phyloP scores from a whole-genome alignment of 306 rosid genomes.

The Cicer cuneatum region DNA sequence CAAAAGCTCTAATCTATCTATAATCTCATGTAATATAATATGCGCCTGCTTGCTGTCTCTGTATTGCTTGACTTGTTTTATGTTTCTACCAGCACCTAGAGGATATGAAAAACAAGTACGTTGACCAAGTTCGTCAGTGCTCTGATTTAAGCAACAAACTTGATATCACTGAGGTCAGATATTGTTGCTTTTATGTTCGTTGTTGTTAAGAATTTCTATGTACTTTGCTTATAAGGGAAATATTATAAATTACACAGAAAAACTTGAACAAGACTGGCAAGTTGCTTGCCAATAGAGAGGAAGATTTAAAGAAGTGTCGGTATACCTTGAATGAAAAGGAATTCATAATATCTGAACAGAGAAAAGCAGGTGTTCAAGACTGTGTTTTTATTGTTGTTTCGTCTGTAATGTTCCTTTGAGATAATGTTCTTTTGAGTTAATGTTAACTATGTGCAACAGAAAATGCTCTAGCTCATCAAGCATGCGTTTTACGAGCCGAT shows the following conservation, averaged over 20 bases:
- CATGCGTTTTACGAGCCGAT: conserved; percentile 75
- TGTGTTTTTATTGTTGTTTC: conserved; percentile 8
- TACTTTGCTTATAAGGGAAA: conserved; percentile 17
- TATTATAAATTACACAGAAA: conserved; percentile 56
- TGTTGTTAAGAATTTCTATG: background rate
- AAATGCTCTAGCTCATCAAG: conserved; percentile 87
- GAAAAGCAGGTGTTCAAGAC: conserved; percentile 75
- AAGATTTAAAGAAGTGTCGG: conserved; percentile 72
- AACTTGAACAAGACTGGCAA: conserved; percentile 67
- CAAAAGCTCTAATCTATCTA: background rate
- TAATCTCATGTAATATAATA: background rate
- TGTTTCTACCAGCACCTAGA: conserved; percentile 67
- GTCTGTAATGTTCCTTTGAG: background rate
- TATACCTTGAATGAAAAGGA: conserved; percentile 73
- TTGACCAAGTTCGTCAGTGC: conserved; percentile 71
- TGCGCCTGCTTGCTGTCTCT: background rate
- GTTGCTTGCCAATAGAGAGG: conserved; percentile 71
- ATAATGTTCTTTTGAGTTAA: conserved; percentile 13
- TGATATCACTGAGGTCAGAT: conserved; percentile 80
- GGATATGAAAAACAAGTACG: conserved; percentile 70
- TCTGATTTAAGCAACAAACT: conserved; percentile 76
- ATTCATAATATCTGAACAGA: conserved; percentile 81
- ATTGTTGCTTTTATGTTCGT: background rate
- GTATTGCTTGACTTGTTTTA: conserved; percentile 18
- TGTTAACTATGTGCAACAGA: conserved; percentile 58